Evolutionary conservation across 2,329 filamentous ascomycete species (phyloP).

Genomic region (Phaeophleospora eucalypticola): DNA sequence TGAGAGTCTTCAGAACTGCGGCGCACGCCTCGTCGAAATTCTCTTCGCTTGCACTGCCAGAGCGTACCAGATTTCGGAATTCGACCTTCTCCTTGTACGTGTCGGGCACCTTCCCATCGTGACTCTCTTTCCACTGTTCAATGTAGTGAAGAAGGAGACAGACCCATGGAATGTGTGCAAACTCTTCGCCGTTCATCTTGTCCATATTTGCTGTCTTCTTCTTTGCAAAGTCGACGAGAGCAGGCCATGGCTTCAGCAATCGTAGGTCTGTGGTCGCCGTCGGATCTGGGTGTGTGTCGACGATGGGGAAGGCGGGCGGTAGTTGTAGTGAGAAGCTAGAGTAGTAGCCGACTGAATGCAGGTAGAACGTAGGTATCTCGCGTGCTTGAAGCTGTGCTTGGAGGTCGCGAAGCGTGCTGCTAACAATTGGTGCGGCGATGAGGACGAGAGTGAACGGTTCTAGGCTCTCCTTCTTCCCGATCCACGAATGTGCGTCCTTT

Average conservation of each 20-base stretch:
- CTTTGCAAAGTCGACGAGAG: constrained; percentile 64
- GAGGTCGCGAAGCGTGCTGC: constrained; percentile 49
- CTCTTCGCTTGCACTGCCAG: constrained; percentile 74
- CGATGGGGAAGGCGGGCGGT: constrained; percentile 78
- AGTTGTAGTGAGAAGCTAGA: constrained; percentile 79
- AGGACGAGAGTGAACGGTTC: constrained; percentile 57
- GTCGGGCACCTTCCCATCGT: constrained; percentile 64
- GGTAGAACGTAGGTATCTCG: constrained; percentile 70
- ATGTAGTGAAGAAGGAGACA: constrained; percentile 79
- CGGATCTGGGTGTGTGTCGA: constrained; percentile 91
- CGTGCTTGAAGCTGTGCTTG: constrained; percentile 50
- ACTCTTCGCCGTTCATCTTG: constrained; percentile 68
- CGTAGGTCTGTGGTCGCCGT: constrained; percentile 81
- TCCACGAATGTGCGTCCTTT: constrained; percentile 44
- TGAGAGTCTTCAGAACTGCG: constrained; percentile 84
- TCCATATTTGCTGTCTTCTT: constrained; percentile 65
- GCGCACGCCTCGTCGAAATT: constrained; percentile 91
- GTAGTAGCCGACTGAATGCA: constrained; percentile 90
- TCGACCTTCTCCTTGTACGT: constrained; percentile 81
- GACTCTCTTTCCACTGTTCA: constrained; percentile 68
- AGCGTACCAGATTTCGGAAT: constrained; percentile 71
- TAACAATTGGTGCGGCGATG: constrained; percentile 56
- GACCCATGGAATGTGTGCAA: constrained; percentile 88
- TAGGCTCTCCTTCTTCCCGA: constrained; percentile 38
- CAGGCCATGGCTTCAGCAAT: constrained; percentile 79